Percentiles rank a stretch among this genome's conserved stretches.
Evolutionary conservation across 352 stramenopile genomes (phyloP).

Genomic region (Globisporangium polare): DNA sequence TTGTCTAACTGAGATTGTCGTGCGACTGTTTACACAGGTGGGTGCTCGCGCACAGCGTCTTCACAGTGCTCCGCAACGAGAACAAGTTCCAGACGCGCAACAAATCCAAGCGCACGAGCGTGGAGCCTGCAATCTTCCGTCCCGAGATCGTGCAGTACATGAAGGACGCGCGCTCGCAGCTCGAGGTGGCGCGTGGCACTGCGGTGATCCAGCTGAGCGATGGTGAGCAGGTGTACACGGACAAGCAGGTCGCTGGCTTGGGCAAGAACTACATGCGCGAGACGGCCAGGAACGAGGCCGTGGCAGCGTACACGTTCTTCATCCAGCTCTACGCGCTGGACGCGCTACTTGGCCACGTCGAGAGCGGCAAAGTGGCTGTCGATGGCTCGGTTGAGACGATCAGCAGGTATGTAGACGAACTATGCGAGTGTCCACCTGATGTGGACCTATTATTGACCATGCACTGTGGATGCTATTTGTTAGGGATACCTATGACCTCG

Average conservation of each 20-base stretch:
- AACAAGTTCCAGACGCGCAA: constrained; percentile 85
- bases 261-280: constrained; percentile 88
- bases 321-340: constrained; percentile 77
- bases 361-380: constrained; percentile 25
- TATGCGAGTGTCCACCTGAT: neutral
- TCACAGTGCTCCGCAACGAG: constrained; percentile 88
- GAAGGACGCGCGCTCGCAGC: constrained; percentile 46
- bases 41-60: constrained; percentile 89
- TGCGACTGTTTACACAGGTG: constrained; percentile 39
- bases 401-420: constrained; percentile 21
- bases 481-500: constrained; percentile 33
- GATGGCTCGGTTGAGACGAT: constrained; percentile 28
- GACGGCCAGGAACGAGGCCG: constrained; percentile 40
- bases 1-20: too few relatives aligned
- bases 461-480: neutral
- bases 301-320: constrained; percentile 80
- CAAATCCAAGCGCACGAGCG: constrained; percentile 57
- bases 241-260: constrained; percentile 59
- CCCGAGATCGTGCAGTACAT: constrained; percentile 77
- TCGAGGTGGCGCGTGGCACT: constrained; percentile 34
- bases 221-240: constrained; percentile 69
- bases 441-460: neutral
- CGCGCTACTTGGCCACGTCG: constrained; percentile 33
- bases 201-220: constrained; percentile 30
- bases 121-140: constrained; percentile 66